Evolutionary conservation across 306 rosid genomes (phyloP).

Genomic region (Trifolium fragiferum): DNA sequence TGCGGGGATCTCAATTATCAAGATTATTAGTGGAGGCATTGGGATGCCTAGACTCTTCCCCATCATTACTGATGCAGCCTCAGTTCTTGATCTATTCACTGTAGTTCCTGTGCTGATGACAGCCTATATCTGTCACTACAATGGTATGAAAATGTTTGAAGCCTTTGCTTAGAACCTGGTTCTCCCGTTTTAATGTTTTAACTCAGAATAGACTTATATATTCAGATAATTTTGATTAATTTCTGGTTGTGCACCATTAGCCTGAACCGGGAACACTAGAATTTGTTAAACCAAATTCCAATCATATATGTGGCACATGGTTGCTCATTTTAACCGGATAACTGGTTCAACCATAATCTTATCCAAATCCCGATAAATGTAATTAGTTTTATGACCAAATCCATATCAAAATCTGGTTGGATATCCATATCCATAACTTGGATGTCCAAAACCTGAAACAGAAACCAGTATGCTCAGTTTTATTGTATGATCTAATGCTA

Average conservation of each 20-base stretch:
- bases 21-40: slow-evolving; percentile 70
- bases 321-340: too few species aligned
- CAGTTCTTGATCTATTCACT: slow-evolving; percentile 71
- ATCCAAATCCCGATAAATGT: too few species aligned
- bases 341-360: too few species aligned
- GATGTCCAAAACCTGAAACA: too few species aligned
- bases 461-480: too few species aligned
- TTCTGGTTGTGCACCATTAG: not conserved
- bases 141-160: slow-evolving; percentile 57
- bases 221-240: slow-evolving; percentile 3
- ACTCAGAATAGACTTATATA: not conserved
- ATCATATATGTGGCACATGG: too few species aligned
- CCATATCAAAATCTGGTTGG: too few species aligned
- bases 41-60: slow-evolving; percentile 82
- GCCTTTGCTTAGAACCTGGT: slow-evolving; percentile 10
- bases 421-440: too few species aligned
- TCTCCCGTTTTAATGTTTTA: slow-evolving; percentile 27
- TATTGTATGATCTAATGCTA: too few species aligned
- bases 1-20: slow-evolving; percentile 74
- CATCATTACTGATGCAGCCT: slow-evolving; percentile 54
- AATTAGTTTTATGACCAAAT: too few species aligned
- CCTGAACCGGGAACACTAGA: not conserved
- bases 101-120: slow-evolving; percentile 81
- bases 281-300: not conserved
- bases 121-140: slow-evolving; percentile 86